Evolutionary conservation across 345 rosid species (phyloP).

Genomic region (Camelina laxa): DNA sequence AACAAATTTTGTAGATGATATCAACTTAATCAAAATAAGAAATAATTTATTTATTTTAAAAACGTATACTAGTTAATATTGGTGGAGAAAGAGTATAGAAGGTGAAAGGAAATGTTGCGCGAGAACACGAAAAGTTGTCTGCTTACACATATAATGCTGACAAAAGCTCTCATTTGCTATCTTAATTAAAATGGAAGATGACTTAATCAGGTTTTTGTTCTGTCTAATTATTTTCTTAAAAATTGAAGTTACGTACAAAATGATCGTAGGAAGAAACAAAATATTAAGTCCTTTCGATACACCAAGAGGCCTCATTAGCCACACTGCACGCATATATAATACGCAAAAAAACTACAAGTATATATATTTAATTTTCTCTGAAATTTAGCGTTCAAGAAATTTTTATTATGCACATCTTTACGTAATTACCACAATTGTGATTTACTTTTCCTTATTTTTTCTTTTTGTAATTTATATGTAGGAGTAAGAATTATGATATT

Average conservation of each 20-base stretch:
- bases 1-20: conserved; percentile 16
- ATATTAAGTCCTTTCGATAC: conserved; percentile 41
- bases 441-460: no score
- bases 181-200: conserved; percentile 41
- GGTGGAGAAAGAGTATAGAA: conserved; percentile 26
- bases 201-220: conserved; percentile 42
- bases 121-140: conserved; percentile 47
- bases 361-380: background rate
- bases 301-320: conserved; percentile 40
- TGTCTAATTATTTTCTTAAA: conserved; percentile 41
- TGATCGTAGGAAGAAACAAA: conserved; percentile 17
- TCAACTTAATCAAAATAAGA: background rate
- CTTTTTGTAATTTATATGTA: background rate
- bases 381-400: background rate
- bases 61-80: background rate
- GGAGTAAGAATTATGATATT: background rate
- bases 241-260: conserved; percentile 23
- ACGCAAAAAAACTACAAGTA: background rate
- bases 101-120: conserved; percentile 38
- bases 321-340: conserved; percentile 6
- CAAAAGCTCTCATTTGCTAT: conserved; percentile 24
- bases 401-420: conserved; percentile 1
- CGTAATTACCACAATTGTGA: background rate
- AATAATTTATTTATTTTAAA: background rate
- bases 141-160: conserved; percentile 44